Evolutionary conservation across 2,329 filamentous ascomycete genomes (phyloP).

Genomic region (Fusarium bulbicola): DNA sequence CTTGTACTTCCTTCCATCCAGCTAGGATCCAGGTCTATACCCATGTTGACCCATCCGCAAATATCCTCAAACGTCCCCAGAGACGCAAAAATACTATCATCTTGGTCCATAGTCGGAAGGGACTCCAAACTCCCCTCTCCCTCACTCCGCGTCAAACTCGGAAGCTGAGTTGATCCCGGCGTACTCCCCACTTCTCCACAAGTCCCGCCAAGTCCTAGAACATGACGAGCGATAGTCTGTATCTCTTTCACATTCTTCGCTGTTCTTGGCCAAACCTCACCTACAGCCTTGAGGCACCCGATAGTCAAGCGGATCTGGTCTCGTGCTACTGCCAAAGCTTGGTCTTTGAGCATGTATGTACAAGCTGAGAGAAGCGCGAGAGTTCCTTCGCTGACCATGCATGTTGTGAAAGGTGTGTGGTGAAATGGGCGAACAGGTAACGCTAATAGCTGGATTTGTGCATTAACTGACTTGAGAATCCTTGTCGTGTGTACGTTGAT

Average conservation of each 20-base stretch:
- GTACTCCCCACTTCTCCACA: not conserved
- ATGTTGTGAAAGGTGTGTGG: constrained; percentile 25
- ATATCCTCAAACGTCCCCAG: constrained; percentile 17
- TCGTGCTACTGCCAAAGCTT: constrained; percentile 14
- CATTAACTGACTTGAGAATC: constrained; percentile 24
- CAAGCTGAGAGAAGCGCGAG: constrained; percentile 24
- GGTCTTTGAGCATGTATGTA: constrained; percentile 10
- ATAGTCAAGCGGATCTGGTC: constrained; percentile 31
- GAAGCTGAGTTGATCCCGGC: not conserved
- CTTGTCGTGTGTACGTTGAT: constrained; percentile 28
- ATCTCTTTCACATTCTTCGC: constrained; percentile 31
- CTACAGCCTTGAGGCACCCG: constrained; percentile 16
- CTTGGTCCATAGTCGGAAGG: fast-evolving
- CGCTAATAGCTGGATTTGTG: constrained; percentile 22
- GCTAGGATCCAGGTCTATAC: not conserved
- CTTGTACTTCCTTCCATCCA: not conserved
- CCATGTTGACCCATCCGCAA: constrained; percentile 3
- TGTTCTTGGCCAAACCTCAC: constrained; percentile 21
- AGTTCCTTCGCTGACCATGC: constrained; percentile 33
- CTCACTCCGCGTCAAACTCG: not conserved
- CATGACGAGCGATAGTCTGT: constrained; percentile 32
- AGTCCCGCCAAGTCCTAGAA: not conserved
- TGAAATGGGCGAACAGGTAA: constrained; percentile 15
- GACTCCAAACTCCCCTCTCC: not conserved
- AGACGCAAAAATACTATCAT: not conserved